phyloP scores from a whole-genome alignment of 495 filamentous ascomycete species.

The Aspergillus haitiensis region DNA sequence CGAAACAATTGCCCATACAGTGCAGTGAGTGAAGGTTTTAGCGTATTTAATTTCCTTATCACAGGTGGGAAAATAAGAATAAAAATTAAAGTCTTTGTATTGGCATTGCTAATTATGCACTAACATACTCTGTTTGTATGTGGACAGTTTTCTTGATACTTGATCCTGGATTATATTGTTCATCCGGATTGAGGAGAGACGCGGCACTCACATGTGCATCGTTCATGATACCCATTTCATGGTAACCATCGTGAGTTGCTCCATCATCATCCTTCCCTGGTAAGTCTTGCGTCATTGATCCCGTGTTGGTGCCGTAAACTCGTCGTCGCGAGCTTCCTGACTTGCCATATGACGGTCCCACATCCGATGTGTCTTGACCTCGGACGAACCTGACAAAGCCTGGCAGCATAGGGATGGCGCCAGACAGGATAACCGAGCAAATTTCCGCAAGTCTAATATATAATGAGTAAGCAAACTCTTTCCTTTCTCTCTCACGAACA shows the following conservation, averaged over 20 bases:
- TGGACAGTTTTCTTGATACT: background rate
- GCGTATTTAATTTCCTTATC: no score
- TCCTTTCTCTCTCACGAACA: background rate
- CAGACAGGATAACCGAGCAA: background rate
- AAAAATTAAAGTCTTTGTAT: no score
- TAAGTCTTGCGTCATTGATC: background rate
- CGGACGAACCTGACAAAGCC: background rate
- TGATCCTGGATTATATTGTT: background rate
- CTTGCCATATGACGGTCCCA: background rate
- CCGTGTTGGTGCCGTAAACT: background rate
- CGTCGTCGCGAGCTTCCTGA: background rate
- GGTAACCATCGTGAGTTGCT: background rate
- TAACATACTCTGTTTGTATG: conserved; percentile 3
- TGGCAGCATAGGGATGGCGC: background rate
- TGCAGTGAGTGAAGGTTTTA: no score
- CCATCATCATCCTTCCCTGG: background rate
- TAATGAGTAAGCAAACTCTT: no score
- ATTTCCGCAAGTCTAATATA: background rate
- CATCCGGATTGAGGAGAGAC: background rate
- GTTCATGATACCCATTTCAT: background rate
- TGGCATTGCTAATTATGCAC: background rate
- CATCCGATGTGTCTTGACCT: background rate
- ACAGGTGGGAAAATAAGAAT: no score
- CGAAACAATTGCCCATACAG: no score
- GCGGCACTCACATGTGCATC: background rate